Base-by-base conservation (phyloP, 1,284 basidiomycete species). In the Ganoderma resinaceum region DNA sequence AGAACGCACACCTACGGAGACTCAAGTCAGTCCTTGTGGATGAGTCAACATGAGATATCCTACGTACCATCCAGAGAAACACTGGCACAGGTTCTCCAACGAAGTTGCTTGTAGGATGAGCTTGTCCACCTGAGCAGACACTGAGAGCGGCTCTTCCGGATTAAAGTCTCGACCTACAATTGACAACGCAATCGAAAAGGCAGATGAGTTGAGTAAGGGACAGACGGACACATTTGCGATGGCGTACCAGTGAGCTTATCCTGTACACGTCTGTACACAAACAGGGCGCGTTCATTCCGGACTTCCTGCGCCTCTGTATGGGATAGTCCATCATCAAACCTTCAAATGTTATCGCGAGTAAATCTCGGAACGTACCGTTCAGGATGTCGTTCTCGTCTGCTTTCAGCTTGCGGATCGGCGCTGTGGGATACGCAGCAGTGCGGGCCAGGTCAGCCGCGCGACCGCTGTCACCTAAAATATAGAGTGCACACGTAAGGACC, bases 11-110 rank as follows among this genome's bases (percentile, higher is more conserved):
- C 82, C 82, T 82, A 65, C 12, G 11, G 3, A 23, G 18, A 42
- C 11, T 23, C 8, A 20, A n/a, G 63, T 69, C 5, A 69, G 61
- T 58, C n/a, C 31, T 26, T 29, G 14, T 3, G 37, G 42, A 26
- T 14, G 16, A 2, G n/a, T 33, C 23, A 26, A 49, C 11, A 18
- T 16, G 46, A 37, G 2, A 53, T 18, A 29, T 35, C 23, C 26
- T 58, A 76, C 84, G 70, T 79, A 95, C 97, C 96, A 98, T 79
- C 96, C 96, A 71, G 96, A 95, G 83, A 98, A 99, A 75, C 95
- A 96, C 77, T 97, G 95, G 79, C 95, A 97, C 2, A 98, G 87
- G 79, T 98, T 97, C 80, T 98, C 96, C 59, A 97, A 83, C 14
- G 93, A 92, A 7, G 94, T 97, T 8, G 96, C 95, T 79, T 98